phyloP scores from a whole-genome alignment of 208 protist genomes.

The Leishmania arabica region DNA sequence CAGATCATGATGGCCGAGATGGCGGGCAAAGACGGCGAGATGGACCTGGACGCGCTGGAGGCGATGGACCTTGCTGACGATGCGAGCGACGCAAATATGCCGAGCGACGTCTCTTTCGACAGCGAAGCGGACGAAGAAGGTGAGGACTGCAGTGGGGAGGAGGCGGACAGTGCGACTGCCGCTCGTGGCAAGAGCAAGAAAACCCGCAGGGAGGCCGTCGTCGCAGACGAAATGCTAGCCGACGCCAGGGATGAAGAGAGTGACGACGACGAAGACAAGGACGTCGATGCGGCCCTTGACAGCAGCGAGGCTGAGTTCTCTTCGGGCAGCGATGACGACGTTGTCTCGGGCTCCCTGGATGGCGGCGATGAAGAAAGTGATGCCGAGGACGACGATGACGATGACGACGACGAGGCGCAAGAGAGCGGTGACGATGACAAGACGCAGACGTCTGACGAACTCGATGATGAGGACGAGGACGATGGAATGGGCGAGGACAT shows the following conservation, averaged over 20 bases:
- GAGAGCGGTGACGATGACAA: constrained; percentile 61
- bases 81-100: constrained; percentile 3
- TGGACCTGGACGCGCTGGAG: constrained; percentile 46
- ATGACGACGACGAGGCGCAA: constrained; percentile 22
- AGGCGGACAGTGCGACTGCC: not conserved
- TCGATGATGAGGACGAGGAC: constrained; percentile 23
- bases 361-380: constrained; percentile 55
- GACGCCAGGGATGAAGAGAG: constrained; percentile 7
- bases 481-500: constrained; percentile 71
- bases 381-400: constrained; percentile 16
- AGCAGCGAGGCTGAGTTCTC: constrained; percentile 36
- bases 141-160: constrained; percentile 19
- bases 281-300: constrained; percentile 22
- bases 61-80: constrained; percentile 33
- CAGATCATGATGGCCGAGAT: constrained; percentile 37
- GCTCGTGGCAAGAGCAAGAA: constrained; percentile 12
- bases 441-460: constrained; percentile 5
- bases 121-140: constrained; percentile 4
- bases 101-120: not conserved
- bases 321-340: constrained; percentile 41
- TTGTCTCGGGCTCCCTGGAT: constrained; percentile 22
- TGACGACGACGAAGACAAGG: constrained; percentile 14
- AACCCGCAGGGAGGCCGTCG: constrained; percentile 4
- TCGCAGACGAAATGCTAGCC: constrained; percentile 18
- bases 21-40: constrained; percentile 33